These are phyloP conservation scores for Colletotrichum theobromicola DNA, from an alignment of 2,329 filamentous ascomycete species.

Conservation along the genomic window DNA sequence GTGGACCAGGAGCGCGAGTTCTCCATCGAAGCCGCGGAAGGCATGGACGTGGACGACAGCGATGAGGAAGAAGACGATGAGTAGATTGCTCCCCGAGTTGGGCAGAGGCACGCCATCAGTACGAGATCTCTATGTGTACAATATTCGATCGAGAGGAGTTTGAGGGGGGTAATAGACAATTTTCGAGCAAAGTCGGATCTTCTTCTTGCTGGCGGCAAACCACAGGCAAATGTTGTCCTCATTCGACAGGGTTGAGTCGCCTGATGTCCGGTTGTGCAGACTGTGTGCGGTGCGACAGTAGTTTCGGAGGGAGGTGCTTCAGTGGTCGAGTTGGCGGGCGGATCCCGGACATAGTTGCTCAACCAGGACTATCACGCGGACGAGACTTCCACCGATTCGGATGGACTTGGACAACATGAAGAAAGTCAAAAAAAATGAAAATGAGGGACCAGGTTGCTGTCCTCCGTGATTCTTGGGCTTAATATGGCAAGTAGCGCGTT, in stretches of 20 bases:
- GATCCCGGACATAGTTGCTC: neutral
- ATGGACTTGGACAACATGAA: neutral
- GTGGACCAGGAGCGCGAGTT: conserved; percentile 96
- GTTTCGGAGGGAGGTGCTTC: conserved; percentile 27
- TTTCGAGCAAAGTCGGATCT: neutral
- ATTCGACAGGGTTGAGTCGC: conserved; percentile 31
- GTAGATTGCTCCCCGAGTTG: conserved; percentile 6
- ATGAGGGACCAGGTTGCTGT: neutral
- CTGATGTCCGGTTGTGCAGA: conserved; percentile 35
- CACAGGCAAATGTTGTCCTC: conserved; percentile 22
- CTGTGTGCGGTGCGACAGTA: conserved; percentile 29
- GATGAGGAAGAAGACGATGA: conserved; percentile 77
- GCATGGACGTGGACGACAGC: conserved; percentile 92
- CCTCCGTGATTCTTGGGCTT: neutral
- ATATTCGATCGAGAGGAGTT: conserved; percentile 15
- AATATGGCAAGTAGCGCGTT: neutral
- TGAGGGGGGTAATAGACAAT: conserved; percentile 12
- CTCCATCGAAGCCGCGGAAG: conserved; percentile 83
- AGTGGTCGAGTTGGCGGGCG: conserved; percentile 6
- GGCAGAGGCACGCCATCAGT: conserved; percentile 3
- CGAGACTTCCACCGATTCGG: neutral
- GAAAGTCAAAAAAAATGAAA: neutral
- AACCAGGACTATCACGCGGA: neutral
- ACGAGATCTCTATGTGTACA: conserved; percentile 19
- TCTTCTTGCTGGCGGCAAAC: neutral